phyloP scores from a whole-genome alignment of 1,284 basidiomycete genomes.

The Phenoliferia sp. region DNA sequence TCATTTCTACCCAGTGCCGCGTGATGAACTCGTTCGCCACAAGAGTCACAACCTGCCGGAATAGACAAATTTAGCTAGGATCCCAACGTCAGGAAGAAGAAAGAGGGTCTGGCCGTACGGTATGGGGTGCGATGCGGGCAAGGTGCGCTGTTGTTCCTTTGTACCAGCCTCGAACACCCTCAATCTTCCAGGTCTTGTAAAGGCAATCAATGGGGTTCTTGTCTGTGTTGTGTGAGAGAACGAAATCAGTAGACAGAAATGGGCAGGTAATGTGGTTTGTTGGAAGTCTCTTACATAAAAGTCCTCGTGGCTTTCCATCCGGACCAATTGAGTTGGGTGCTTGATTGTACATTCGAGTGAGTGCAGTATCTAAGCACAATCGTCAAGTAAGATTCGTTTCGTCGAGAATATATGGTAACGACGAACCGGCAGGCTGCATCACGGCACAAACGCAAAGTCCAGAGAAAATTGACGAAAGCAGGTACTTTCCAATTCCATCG shows the following conservation, averaged over 20 bases:
- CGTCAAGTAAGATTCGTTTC: background rate
- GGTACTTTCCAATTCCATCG: slow-evolving; percentile 78
- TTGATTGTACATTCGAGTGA: slow-evolving; percentile 94
- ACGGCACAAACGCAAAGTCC: slow-evolving; percentile 70
- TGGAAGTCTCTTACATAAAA: slow-evolving; percentile 78
- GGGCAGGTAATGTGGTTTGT: background rate
- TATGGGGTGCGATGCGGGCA: slow-evolving; percentile 85
- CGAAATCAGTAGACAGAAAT: background rate
- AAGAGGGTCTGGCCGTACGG: slow-evolving; percentile 39
- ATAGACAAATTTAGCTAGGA: background rate
- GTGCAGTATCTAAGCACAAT: slow-evolving; percentile 54
- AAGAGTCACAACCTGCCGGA: slow-evolving; percentile 35
- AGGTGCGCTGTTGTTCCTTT: slow-evolving; percentile 92
- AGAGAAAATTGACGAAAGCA: slow-evolving; percentile 81
- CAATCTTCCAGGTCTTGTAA: slow-evolving; percentile 88
- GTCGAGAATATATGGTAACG: background rate
- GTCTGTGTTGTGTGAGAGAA: slow-evolving; percentile 44
- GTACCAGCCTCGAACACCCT: slow-evolving; percentile 87
- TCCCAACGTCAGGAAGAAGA: no score
- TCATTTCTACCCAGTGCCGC: slow-evolving; percentile 5
- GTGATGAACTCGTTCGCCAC: slow-evolving; percentile 34
- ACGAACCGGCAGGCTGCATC: slow-evolving; percentile 46
- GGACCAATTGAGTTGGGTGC: slow-evolving; percentile 42
- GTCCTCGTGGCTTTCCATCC: slow-evolving; percentile 63
- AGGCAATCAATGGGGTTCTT: slow-evolving; percentile 86